phyloP scores from a whole-genome alignment of 2,329 filamentous ascomycete genomes.

The Beauveria sp. region DNA sequence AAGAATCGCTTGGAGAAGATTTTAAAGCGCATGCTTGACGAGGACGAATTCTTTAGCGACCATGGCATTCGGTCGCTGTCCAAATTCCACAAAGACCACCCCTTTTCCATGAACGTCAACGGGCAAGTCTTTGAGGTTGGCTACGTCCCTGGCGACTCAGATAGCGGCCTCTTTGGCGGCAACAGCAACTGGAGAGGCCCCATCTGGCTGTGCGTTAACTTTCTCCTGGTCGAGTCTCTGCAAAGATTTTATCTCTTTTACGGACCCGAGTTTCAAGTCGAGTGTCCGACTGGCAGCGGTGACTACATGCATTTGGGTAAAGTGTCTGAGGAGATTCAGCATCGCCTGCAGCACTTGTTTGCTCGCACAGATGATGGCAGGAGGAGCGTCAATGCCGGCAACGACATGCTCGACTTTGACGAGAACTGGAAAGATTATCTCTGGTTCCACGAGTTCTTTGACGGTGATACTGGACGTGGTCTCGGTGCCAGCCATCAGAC shows the following conservation, averaged over 20 bases:
- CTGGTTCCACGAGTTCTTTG: slow-evolving; percentile 98
- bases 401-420: slow-evolving; percentile 82
- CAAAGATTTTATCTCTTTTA: slow-evolving; percentile 96
- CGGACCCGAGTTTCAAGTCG: slow-evolving; percentile 77
- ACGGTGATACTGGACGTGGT: slow-evolving; percentile 82
- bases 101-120: slow-evolving; percentile 93
- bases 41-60: slow-evolving; percentile 84
- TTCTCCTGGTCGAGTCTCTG: slow-evolving; percentile 87
- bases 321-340: slow-evolving; percentile 90
- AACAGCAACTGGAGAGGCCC: slow-evolving; percentile 98
- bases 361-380: slow-evolving; percentile 75
- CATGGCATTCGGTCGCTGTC: slow-evolving; percentile 89
- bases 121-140: slow-evolving; percentile 80
- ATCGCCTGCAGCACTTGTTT: slow-evolving; percentile 88
- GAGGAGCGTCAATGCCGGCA: slow-evolving; percentile 79
- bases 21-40: slow-evolving; percentile 83
- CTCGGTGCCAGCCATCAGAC: slow-evolving; percentile 91
- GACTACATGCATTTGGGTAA: slow-evolving; percentile 94
- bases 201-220: slow-evolving; percentile 95
- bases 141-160: slow-evolving; percentile 92
- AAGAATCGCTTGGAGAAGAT: slow-evolving; percentile 89
- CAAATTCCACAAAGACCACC: slow-evolving; percentile 82
- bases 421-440: slow-evolving; percentile 77
- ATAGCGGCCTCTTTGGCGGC: slow-evolving; percentile 88
- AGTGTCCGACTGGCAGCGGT: slow-evolving; percentile 88